Base-by-base conservation (phyloP, 768 basidiomycete species). In the Kwoniella dendrophila region DNA sequence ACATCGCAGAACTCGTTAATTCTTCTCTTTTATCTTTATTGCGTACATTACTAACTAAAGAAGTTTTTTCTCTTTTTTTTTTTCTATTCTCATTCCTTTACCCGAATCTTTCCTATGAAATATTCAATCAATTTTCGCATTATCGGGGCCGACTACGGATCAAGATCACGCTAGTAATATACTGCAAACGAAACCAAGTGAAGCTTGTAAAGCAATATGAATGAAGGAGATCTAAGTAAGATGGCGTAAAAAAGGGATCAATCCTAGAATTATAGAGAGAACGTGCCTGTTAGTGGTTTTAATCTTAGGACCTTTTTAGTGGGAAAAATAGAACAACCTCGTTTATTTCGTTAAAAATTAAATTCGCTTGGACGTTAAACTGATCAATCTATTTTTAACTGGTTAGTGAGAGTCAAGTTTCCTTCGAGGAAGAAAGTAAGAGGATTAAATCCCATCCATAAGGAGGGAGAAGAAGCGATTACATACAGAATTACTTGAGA, bases 241-340 rank as follows among this genome's bases (percentile, higher is more conserved):
- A 48, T 48, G 45, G 45, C 45, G 45, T 48, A 43, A 43, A 43
- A 43, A 20, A 20, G 41, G n/a, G 41, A 14, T n/a, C n/a, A n/a
- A n/a, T n/a, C n/a, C n/a, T n/a, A n/a, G n/a, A n/a, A n/a, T n/a
- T n/a, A n/a, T n/a, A 14, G 18, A 43, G 18, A 4, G 45, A 48
- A 51, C 49, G 49, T 51, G 49, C 49, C 49, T 51, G 49, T 27
- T 27, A n/a, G 12, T 40, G 10, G 24, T 0, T 44, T n/a, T n/a
- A n/a, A n/a, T 8, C 18, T 8, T 8, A 18, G 36, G 36, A 44
- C 8, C 43, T 20, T 44, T 22, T 12, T 11, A 8, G 43, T 44
- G n/a, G 20, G 20, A 44, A 44, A 22, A n/a, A 48, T 10, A 48
- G 26, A 48, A 27, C 24, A 8, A 29, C 20, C 45, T 43, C 41